Evolutionary conservation across 192 early-diverging fungal species (phyloP), one percentile per base, ranked within the genome.

Genomic region (Anaeromyces robustus): DNA sequence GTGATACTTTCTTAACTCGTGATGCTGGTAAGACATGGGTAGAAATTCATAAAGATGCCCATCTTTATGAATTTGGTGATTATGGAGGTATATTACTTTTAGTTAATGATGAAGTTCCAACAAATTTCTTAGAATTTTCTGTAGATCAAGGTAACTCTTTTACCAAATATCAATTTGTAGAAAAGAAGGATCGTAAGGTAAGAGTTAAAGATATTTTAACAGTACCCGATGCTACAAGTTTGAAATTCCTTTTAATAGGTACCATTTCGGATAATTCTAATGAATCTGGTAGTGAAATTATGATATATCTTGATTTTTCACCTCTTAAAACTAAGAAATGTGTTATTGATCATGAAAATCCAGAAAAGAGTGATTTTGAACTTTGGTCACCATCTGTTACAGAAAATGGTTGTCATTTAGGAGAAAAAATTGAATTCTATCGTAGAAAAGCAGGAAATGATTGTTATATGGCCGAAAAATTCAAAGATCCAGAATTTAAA

Each of bases 1-100:
- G 92, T 31, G 86, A 93, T 80, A 95, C 93, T 0, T 99, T 89
- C 83, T 29, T 97, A 37, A 94, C 92, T 77, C 88, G 92, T 37
- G 95, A 99, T 80, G 97, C 90, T 22, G 97, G 97, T 26, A 88
- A 88, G 26, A 91, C 87, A 9, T 99, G 97, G 97, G 80, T 77
- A 4, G 90, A 94, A 82, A 87, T 96, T 34, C 88, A 87, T 28
- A 88, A 88, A 19, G 89, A 89, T 16, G 90, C 89, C 26, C 86
- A 89, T 80, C 85, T 93, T 79, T 93, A 93, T 82, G 96, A 94
- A 82, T 94, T 97, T 87, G 95, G 94, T 30, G 96, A 98, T 81
- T 94, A 96, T 79, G 97, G 97, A n/a, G 91, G 89, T 0, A 84
- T 99, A 22, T 81, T 97, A 16, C 86, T 95, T 68, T 37, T 97